Base-by-base conservation (phyloP, 2,329 filamentous ascomycete genomes). In the Xylariaceae sp. region DNA sequence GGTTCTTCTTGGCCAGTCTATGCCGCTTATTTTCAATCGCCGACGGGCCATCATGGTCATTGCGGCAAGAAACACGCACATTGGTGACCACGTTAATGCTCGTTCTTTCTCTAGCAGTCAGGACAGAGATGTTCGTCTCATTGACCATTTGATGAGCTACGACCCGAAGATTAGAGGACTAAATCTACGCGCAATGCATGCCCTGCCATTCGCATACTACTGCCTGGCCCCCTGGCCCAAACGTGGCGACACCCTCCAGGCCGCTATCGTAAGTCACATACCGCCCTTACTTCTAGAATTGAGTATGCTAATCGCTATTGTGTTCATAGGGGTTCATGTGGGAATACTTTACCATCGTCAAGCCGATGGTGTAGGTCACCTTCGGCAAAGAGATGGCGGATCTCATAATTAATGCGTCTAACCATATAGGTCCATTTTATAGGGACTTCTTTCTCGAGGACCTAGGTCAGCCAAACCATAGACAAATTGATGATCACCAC, bases 331-430 rank as follows among this genome's bases (percentile, higher is more conserved):
- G 9, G 2, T 46, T 46, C 26, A 51, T 51, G 49, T 40, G 49
- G 49, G 26, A 46, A 9, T 51, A 51, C 27, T 33, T 46, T 21
- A 11, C 15, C 5, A 51, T 51, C 18, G 40, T 46, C 24, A 33
- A 27, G 33, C 49, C 49, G 33, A 11, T 40, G 49, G 49, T 51
- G 11, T 51, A 40, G 49, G 49, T 51, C 33, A 51, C 49, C 42
- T 16, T 46, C 5, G 49, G 49, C 15, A 40, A 40, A 44, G 6
- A 9, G 11, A 51, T 46, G 49, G 26, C 41, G 20, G 15, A 4
- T 13, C 9, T 32, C n/a, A 13, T 51, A 3, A 10, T n/a, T 7
- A 27, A n/a, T 6, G 16, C 9, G 26, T 37, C 23, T 8, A 33
- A 15, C 13, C 6, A 21, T 3, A 4, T 4, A 1, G 20, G 26